A percentile compares a stretch with the other conserved stretches of the same genome.
These are phyloP conservation scores for Hygrophorus russula DNA, from an alignment of 768 basidiomycete genomes.

Conservation along the genomic window DNA sequence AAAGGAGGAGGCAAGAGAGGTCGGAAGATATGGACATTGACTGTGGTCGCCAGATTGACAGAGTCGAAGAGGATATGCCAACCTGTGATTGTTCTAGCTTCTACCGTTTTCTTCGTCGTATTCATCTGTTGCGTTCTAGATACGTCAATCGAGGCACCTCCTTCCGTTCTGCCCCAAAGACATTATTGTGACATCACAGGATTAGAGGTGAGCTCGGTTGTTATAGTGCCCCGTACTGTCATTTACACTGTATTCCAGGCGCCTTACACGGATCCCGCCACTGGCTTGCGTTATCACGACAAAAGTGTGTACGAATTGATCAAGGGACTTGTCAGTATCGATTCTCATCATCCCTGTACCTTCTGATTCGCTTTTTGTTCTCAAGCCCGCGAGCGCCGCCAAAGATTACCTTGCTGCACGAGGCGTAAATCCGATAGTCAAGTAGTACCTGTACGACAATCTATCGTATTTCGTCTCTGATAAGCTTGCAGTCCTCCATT, in stretches of 20 bases:
- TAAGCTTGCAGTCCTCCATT: too few species aligned
- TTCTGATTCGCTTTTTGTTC: neutral
- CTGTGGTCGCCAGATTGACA: conserved; percentile 15
- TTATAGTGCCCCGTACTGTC: neutral
- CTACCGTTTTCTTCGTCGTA: neutral
- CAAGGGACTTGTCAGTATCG: conserved; percentile 48
- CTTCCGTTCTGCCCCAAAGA: conserved; percentile 63
- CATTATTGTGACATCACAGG: conserved; percentile 85
- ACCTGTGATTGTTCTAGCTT: conserved; percentile 45
- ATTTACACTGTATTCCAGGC: conserved; percentile 30
- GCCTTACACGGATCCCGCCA: conserved; percentile 75
- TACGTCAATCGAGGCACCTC: conserved; percentile 75
- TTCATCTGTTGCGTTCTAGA: conserved; percentile 28
- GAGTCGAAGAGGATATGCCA: conserved; percentile 49
- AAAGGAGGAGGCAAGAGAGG: conserved; percentile 39
- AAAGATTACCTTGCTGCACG: conserved; percentile 64
- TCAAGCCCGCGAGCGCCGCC: conserved; percentile 54
- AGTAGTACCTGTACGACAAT: too few species aligned
- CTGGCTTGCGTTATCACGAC: conserved; percentile 73
- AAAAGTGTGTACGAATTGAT: conserved; percentile 81
- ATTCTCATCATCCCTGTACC: neutral
- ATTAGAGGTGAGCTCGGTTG: conserved; percentile 39
- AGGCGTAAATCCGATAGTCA: conserved; percentile 27
- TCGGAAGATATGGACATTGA: conserved; percentile 48
- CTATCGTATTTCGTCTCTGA: too few species aligned